A percentile compares a stretch with the other conserved stretches of the same genome.
These are phyloP conservation scores for Yueomyces sp. DNA, from an alignment of 805 yeast genomes.

Conservation along the genomic window DNA sequence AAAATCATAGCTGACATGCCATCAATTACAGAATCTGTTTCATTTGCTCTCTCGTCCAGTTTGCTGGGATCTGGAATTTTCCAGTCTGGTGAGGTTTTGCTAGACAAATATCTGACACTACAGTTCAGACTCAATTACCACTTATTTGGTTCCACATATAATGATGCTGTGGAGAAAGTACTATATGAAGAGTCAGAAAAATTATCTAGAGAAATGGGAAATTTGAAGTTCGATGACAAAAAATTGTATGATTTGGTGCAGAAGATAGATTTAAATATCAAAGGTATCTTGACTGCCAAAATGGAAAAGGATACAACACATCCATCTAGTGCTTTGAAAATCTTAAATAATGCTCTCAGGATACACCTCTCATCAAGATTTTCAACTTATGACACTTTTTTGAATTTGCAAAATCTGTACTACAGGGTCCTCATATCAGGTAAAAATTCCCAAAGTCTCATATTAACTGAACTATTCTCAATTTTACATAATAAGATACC, in stretches of 20 bases:
- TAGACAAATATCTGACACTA: constrained; percentile 14
- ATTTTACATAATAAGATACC: constrained; percentile 10
- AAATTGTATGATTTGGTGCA: too few relatives aligned
- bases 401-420: constrained; percentile 16
- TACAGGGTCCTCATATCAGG: constrained; percentile 5
- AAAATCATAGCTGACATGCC: neutral
- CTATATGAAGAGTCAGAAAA: constrained; percentile 5
- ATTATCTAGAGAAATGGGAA: too few relatives aligned
- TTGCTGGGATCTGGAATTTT: constrained; percentile 16
- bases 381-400: constrained; percentile 1
- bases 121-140: constrained; percentile 20
- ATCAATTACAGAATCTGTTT: constrained; percentile 1
- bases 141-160: constrained; percentile 6
- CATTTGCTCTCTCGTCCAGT: constrained; percentile 12
- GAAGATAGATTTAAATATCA: too few relatives aligned
- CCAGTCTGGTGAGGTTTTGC: constrained; percentile 7
- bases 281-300: too few relatives aligned
- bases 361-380: too few relatives aligned
- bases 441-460: neutral
- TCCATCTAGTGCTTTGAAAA: too few relatives aligned
- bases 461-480: constrained; percentile 4
- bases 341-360: too few relatives aligned
- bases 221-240: too few relatives aligned
- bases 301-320: too few relatives aligned
- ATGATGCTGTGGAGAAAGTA: constrained; percentile 6